phyloP scores from a whole-genome alignment of 768 basidiomycete genomes.

The Tremella yokohamensis region DNA sequence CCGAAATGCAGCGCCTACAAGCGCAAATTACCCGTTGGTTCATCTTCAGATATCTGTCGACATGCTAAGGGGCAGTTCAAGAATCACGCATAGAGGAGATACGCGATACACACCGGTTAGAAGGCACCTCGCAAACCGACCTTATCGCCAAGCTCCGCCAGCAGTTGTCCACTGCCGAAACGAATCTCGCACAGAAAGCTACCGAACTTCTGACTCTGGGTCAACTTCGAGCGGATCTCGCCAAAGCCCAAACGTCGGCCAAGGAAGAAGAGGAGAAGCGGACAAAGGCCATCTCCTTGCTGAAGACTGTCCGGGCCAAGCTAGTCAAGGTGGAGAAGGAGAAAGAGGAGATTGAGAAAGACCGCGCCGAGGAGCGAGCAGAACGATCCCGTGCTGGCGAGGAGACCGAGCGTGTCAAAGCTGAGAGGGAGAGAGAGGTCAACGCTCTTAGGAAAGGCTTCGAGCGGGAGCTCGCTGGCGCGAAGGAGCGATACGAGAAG shows the following conservation, averaged over 20 bases:
- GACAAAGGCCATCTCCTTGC: slow-evolving; percentile 80
- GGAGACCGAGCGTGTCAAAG: slow-evolving; percentile 63
- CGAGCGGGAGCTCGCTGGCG: slow-evolving; percentile 64
- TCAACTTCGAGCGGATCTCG: slow-evolving; percentile 63
- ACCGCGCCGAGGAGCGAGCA: slow-evolving; percentile 59
- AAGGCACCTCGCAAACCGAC: slow-evolving; percentile 71
- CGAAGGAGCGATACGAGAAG: slow-evolving; percentile 69
- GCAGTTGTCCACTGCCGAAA: slow-evolving; percentile 69
- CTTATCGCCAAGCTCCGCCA: slow-evolving; percentile 67
- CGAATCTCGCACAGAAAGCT: slow-evolving; percentile 55
- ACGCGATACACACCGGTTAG: slow-evolving; percentile 74
- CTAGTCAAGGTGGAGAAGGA: slow-evolving; percentile 96
- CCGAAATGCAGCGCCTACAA: slow-evolving; percentile 73
- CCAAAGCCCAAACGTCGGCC: slow-evolving; percentile 60
- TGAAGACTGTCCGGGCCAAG: slow-evolving; percentile 95
- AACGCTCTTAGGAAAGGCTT: slow-evolving; percentile 56
- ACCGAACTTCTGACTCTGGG: slow-evolving; percentile 61
- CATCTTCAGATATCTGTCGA: slow-evolving; percentile 7
- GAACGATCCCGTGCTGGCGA: slow-evolving; percentile 57
- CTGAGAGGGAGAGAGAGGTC: slow-evolving; percentile 57
- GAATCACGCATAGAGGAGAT: slow-evolving; percentile 80
- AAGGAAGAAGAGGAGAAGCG: slow-evolving; percentile 99
- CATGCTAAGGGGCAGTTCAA: slow-evolving; percentile 60
- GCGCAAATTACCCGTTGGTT: slow-evolving; percentile 68
- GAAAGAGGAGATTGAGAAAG: slow-evolving; percentile 70